Conservation (phyloP, 192 early-diverging fungal species). For the Funneliformis geosporum region DNA sequence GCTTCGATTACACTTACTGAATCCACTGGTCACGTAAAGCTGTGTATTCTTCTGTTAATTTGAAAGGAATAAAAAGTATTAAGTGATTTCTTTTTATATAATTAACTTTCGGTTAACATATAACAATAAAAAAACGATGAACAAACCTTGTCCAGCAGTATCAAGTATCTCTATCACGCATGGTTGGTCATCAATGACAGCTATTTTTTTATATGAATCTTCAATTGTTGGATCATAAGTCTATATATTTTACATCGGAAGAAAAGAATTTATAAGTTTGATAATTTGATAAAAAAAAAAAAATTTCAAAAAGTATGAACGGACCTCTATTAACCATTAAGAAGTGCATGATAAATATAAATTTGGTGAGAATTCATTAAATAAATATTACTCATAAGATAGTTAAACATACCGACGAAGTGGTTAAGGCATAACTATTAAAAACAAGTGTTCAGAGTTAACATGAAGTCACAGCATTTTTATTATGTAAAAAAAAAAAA, state of each 20-base stretch:
- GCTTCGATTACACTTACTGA: constrained; percentile 46
- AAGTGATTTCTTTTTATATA: neutral
- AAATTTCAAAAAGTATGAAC: neutral
- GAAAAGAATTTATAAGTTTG: neutral
- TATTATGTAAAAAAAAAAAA: neutral
- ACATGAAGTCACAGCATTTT: neutral
- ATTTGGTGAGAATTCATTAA: neutral
- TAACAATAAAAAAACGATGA: neutral
- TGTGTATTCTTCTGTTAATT: constrained; percentile 67
- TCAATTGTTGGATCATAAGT: constrained; percentile 99
- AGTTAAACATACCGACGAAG: constrained; percentile 44
- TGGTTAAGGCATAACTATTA: constrained; percentile 45
- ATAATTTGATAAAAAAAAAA: neutral
- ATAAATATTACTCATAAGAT: neutral
- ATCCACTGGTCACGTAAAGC: constrained; percentile 83
- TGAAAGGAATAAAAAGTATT: neutral
- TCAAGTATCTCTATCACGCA: constrained; percentile 97
- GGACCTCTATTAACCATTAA: neutral
- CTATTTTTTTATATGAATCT: constrained; percentile 96
- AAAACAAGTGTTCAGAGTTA: neutral
- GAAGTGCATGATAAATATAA: neutral
- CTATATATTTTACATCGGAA: constrained; percentile 39
- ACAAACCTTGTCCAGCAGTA: constrained; percentile 81
- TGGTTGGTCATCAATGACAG: constrained; percentile 94
- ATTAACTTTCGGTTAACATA: neutral